phyloP scores from a whole-genome alignment of 257 asterid genomes.

The Primulina tabacum region DNA sequence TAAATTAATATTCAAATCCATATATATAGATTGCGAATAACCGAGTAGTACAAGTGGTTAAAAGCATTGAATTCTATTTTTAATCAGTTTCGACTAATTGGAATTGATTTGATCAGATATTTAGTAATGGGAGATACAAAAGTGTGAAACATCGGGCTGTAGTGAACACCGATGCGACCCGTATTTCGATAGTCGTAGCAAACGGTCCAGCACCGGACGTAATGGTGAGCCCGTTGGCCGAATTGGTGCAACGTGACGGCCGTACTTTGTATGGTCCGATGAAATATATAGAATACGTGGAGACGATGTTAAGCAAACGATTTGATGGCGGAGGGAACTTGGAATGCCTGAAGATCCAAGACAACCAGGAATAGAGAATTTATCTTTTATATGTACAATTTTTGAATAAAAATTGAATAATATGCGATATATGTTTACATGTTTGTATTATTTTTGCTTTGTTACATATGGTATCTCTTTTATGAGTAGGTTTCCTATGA shows the following conservation, averaged over 20 bases:
- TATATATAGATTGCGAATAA: too few relatives aligned
- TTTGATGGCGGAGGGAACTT: not conserved
- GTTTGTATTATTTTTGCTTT: too few relatives aligned
- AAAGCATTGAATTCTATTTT: too few relatives aligned
- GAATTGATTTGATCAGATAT: conserved; percentile 13
- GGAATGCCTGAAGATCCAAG: not conserved
- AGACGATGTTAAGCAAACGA: not conserved
- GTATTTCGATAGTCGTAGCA: conserved; percentile 42
- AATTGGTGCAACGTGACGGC: conserved; percentile 28
- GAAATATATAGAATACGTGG: conserved; percentile 46
- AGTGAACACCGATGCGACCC: conserved; percentile 29
- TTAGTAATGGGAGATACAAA: conserved; percentile 43
- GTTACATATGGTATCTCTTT: too few relatives aligned
- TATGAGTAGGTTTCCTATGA: too few relatives aligned
- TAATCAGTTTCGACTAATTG: too few relatives aligned
- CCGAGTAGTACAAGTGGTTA: too few relatives aligned
- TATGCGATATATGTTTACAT: too few relatives aligned
- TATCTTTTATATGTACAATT: too few relatives aligned
- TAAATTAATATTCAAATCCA: too few relatives aligned
- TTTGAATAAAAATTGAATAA: too few relatives aligned
- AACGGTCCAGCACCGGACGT: conserved; percentile 55
- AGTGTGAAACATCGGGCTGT: conserved; percentile 44
- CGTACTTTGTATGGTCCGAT: conserved; percentile 33
- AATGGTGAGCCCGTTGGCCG: conserved; percentile 40
- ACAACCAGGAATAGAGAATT: not conserved